A percentile compares a stretch with the other conserved stretches of the same genome.
phyloP scores from a whole-genome alignment of 2,329 filamentous ascomycete genomes.

The Paraphaeosphaeria minitans region DNA sequence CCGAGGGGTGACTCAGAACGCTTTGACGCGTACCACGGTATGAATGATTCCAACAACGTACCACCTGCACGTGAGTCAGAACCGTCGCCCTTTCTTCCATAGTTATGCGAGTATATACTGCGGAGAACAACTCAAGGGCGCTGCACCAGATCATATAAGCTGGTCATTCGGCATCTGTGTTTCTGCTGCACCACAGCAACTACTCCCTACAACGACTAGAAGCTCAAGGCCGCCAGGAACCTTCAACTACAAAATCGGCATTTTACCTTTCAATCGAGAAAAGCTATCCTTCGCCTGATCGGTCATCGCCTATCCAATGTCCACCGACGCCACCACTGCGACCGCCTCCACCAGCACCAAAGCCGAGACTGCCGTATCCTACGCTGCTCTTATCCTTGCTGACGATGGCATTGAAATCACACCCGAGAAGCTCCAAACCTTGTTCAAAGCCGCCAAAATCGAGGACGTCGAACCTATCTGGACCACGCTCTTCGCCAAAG shows the following conservation, averaged over 20 bases:
- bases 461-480: slow-evolving; percentile 96
- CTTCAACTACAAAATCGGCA: too few species aligned
- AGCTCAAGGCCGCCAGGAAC: not conserved
- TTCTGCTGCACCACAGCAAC: not conserved
- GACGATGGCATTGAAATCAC: slow-evolving; percentile 96
- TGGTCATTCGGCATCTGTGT: not conserved
- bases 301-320: slow-evolving; percentile 2
- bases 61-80: not conserved
- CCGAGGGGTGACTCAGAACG: slow-evolving; percentile 5
- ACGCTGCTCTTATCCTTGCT: slow-evolving; percentile 98
- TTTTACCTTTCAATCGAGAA: not conserved
- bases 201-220: too few species aligned
- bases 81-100: not conserved
- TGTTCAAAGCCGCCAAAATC: slow-evolving; percentile 88
- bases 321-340: slow-evolving; percentile 4
- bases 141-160: not conserved
- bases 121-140: not conserved
- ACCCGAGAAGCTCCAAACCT: slow-evolving; percentile 90
- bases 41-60: not conserved
- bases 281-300: too few species aligned
- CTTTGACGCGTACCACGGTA: not conserved
- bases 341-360: slow-evolving; percentile 17
- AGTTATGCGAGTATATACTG: not conserved
- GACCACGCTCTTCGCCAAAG: slow-evolving; percentile 95
- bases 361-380: slow-evolving; percentile 73